Base-by-base conservation (phyloP, 2,329 filamentous ascomycete genomes). In the Pseudocercospora fuligena region DNA sequence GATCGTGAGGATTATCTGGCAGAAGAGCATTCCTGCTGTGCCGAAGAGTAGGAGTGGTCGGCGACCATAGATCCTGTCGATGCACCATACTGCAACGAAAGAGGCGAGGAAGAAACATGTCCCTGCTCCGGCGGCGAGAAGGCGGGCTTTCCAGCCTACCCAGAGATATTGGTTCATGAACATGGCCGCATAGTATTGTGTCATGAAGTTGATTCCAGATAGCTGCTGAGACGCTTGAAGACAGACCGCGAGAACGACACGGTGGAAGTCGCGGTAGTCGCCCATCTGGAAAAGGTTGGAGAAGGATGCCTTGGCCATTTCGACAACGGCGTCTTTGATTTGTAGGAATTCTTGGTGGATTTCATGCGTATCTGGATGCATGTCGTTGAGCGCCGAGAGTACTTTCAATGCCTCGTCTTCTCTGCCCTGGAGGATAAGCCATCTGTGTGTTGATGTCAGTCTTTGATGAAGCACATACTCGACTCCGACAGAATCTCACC, bases 1-100 rank as follows among this genome's bases (percentile, higher is more conserved):
- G 33, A 81, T 74, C 5, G 82, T 80, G 3, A 85, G 74, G 25
- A 92, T 83, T 1, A 88, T 85, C 90, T 92, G 92, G 60, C 86
- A 88, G 1, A 84, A 75, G 43, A 87, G 87, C 81, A 89, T 88
- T 0, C 76, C 77, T 3, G 67, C 59, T 2, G 75, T 72, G 43
- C 77, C 76, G 63, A 78, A 77, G 63, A 78, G 73, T 33, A 77
- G 73, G 21, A 77, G 64, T n/a, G 66, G 61, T 31, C 75, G 69
- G 6, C 75, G 70, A 16, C 74, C 74, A 71, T 76, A 78, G 64
- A 77, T 73, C 23, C 75, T 72, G 61, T 78, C 76, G 60, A 78
- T 77, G 76, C 80, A 80, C 76, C 70, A 81, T 43, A 85, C 81
- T 1, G 83, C 80, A 14, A 85, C 73, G 73, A 82, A 80, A 1